Conservation (phyloP, 805 yeast genomes). For the Metschnikowia koreensis region DNA sequence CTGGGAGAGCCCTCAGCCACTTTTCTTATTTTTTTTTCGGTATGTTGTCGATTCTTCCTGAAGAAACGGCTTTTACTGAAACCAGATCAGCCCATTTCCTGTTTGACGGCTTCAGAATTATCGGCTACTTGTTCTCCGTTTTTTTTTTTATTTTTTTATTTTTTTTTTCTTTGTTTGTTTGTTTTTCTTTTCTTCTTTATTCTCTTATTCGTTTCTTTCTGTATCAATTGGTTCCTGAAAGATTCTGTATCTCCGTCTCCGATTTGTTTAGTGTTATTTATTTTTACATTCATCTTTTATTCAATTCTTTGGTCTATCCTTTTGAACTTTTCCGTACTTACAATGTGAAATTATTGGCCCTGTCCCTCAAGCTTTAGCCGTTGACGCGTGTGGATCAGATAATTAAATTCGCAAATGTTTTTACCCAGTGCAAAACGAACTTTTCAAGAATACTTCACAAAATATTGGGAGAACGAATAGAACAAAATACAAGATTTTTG, state of each 20-base stretch:
- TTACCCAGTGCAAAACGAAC: too few relatives aligned
- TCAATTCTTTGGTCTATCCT: background rate
- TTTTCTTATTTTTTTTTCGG: too few relatives aligned
- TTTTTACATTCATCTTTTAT: background rate
- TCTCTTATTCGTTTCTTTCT: too few relatives aligned
- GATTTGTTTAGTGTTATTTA: background rate
- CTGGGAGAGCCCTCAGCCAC: conserved; percentile 1
- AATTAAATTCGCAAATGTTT: too few relatives aligned
- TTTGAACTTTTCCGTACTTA: background rate
- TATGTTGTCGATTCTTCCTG: background rate
- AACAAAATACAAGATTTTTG: too few relatives aligned
- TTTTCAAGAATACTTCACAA: too few relatives aligned
- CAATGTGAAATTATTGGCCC: background rate
- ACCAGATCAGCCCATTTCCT: background rate
- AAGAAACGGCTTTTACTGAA: background rate
- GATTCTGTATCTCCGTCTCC: background rate
- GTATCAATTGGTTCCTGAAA: background rate
- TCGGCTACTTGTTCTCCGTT: background rate
- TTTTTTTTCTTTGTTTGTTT: too few relatives aligned
- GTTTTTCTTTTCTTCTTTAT: too few relatives aligned
- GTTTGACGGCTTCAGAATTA: background rate
- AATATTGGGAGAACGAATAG: too few relatives aligned
- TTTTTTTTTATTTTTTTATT: too few relatives aligned
- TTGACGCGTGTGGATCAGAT: too few relatives aligned
- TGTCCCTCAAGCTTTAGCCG: too few relatives aligned